phyloP scores from a whole-genome alignment of 23 red algal species.

The Cyanidium caldarium region DNA sequence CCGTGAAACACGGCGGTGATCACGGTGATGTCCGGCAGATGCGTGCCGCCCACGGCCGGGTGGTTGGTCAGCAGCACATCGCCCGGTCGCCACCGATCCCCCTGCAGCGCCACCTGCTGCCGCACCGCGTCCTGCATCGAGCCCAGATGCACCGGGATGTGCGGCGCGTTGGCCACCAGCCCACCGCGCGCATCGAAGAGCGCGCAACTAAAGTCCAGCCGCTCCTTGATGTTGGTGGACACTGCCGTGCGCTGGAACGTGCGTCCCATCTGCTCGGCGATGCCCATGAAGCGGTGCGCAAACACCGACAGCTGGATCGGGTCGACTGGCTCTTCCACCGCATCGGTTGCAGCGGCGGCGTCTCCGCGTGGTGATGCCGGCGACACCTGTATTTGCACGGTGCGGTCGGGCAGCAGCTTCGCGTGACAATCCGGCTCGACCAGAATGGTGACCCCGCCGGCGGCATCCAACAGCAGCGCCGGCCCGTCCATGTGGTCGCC shows the following conservation, averaged over 20 bases:
- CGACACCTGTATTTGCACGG: constrained; percentile 21
- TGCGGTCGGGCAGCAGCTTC: constrained; percentile 19
- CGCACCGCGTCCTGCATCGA: constrained; percentile 79
- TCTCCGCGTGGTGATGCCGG: too few species aligned
- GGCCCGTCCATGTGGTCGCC: constrained; percentile 30
- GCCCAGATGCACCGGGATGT: constrained; percentile 96
- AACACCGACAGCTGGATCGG: constrained; percentile 58
- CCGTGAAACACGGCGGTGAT: constrained; percentile 78
- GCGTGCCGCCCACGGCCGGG: constrained; percentile 69
- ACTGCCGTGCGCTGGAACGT: constrained; percentile 83
- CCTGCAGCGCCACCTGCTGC: constrained; percentile 37
- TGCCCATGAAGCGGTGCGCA: constrained; percentile 89
- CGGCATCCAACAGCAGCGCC: constrained; percentile 47
- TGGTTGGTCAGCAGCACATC: constrained; percentile 91
- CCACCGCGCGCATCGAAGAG: constrained; percentile 84
- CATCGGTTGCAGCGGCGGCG: neutral
- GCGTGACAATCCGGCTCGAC: constrained; percentile 41
- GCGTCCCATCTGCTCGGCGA: constrained; percentile 95
- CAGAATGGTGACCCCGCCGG: constrained; percentile 59
- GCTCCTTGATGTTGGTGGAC: constrained; percentile 94
- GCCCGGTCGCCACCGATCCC: constrained; percentile 34
- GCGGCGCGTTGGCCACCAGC: constrained; percentile 93
- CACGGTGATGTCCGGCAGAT: constrained; percentile 91
- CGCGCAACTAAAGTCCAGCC: constrained; percentile 92
- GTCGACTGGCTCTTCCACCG: constrained; percentile 18